These are phyloP conservation scores for Pyricularia pennisetigena DNA, from an alignment of 2,329 filamentous ascomycete genomes.

Conservation along the genomic window DNA sequence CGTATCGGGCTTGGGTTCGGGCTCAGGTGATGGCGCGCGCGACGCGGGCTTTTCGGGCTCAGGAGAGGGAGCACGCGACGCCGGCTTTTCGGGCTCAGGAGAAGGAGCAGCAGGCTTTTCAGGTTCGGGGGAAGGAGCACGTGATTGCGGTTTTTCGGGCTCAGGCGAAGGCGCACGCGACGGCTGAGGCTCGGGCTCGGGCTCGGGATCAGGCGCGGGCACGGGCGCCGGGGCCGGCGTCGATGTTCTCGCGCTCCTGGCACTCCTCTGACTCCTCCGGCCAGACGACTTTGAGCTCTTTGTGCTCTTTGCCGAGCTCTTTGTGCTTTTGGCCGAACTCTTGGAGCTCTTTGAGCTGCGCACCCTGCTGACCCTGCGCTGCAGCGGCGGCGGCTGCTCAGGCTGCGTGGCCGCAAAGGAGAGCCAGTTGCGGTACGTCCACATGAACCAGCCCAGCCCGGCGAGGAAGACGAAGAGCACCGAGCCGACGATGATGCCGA, in stretches of 20 bases:
- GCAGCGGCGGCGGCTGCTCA: constrained; percentile 8
- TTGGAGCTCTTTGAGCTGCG: neutral
- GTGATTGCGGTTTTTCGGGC: neutral
- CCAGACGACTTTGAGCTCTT: neutral
- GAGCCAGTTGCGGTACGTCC: constrained; percentile 27
- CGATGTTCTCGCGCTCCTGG: too few species aligned
- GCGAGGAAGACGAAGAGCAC: constrained; percentile 28
- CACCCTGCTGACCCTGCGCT: constrained; percentile 13
- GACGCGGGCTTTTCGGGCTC: neutral
- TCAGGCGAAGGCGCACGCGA: neutral
- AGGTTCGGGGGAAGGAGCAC: neutral
- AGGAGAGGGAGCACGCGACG: neutral
- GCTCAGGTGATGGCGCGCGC: neutral
- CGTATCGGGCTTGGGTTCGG: neutral
- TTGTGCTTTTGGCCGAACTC: neutral
- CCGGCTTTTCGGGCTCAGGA: neutral
- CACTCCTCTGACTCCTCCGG: neutral
- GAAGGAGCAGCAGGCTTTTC: neutral
- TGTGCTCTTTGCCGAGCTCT: neutral
- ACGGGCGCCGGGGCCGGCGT: neutral
- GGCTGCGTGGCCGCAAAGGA: constrained; percentile 17
- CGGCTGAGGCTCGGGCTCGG: neutral
- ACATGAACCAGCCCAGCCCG: constrained; percentile 25
- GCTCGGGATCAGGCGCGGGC: neutral
- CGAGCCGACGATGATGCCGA: constrained; percentile 32